Base-by-base conservation (phyloP, 768 basidiomycete species). In the Termitomyces sp. region DNA sequence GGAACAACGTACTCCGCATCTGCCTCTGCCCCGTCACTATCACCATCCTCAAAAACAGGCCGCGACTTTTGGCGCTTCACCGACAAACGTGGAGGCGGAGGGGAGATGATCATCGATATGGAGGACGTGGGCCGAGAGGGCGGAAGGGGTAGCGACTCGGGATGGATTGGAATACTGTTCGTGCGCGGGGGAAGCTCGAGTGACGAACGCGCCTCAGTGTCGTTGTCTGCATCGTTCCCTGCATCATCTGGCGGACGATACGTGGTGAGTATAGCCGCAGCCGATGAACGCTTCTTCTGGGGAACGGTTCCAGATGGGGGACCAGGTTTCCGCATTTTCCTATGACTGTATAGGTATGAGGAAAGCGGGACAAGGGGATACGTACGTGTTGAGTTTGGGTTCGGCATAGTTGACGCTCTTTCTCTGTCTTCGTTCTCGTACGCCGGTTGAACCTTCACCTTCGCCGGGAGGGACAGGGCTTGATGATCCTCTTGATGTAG, bases 281-380 rank as follows among this genome's bases (percentile, higher is more conserved):
- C 74, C 0, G 78, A 78, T 6, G 71, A 67, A 6, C 82, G 76
- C 69, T 84, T 83, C 69, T 77, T 80, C 40, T 67, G 68, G 6
- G 64, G 63, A 4, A 65, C 68, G 8, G 66, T 64, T 14, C 75
- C 73, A 30, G 79, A 73, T 14, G 70, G 69, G 18, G 81, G 75
- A 62, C 90, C 88, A 10, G 91, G 90, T 72, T 92, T 92, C 46
- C 91, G 86, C 91, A 93, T 92, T 82, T 93, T 93, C 47, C 90
- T 92, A 65, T 45, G 35, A 18, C 24, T n/a, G 33, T 7, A 47
- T 44, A 43, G 26, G 52, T 45, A 45, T 54, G 22, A 20, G 8
- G 13, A 18, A 28, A 43, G n/a, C 12, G 28, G 12, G 40, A 35
- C 42, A 14, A 28, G 46, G 32, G 42, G n/a, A 42, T 30, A 83